Evolutionary conservation across 495 filamentous ascomycete genomes (phyloP).

Genomic region (Apodospora peruviana): DNA sequence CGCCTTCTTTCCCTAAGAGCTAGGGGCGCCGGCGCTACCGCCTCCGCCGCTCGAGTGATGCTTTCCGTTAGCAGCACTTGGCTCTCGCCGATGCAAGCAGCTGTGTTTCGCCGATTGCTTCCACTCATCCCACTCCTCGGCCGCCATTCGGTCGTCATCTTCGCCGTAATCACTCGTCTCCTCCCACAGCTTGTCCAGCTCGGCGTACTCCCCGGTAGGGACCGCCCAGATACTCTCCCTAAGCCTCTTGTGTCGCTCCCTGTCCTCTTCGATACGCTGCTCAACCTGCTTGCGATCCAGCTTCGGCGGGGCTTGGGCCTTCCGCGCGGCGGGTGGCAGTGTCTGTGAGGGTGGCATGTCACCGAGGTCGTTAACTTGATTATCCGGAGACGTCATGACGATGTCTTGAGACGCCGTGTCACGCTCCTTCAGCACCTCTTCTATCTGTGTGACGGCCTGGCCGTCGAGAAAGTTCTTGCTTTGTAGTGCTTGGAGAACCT

Average conservation of each 20-base stretch:
- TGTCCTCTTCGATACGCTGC: constrained; percentile 93
- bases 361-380: constrained; percentile 15
- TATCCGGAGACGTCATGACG: constrained; percentile 29
- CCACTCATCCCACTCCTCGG: constrained; percentile 67
- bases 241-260: constrained; percentile 87
- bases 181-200: constrained; percentile 62
- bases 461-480: constrained; percentile 59
- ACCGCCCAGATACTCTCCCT: constrained; percentile 90
- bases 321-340: constrained; percentile 21
- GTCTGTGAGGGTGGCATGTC: constrained; percentile 26
- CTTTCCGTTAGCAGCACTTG: no score
- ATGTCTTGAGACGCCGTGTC: constrained; percentile 44
- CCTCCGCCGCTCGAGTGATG: no score
- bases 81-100: constrained; percentile 21
- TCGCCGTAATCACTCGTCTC: constrained; percentile 76
- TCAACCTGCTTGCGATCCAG: constrained; percentile 85
- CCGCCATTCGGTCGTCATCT: constrained; percentile 68
- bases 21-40: no score
- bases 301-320: constrained; percentile 17
- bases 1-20: no score
- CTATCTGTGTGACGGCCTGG: constrained; percentile 69
- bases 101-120: constrained; percentile 4
- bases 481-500: constrained; percentile 66
- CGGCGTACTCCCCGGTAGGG: constrained; percentile 58
- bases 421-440: constrained; percentile 70